Base-by-base conservation (phyloP, 139 green algal species). In the Volvox africanus region DNA sequence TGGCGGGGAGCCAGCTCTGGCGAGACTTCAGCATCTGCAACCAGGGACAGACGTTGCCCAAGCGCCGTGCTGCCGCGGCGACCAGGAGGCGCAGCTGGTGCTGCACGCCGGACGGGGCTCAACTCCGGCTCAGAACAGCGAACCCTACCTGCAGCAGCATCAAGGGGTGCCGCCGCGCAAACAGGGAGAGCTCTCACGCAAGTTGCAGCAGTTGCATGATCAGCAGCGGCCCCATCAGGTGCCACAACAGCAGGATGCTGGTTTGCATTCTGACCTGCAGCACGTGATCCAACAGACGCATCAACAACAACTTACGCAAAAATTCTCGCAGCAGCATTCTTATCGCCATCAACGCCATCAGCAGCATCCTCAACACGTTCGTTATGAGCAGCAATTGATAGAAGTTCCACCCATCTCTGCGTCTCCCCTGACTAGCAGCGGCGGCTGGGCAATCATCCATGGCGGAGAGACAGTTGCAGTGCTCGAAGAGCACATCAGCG, bases 391-490 rank as follows among this genome's bases (percentile, higher is more conserved):
- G 30, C 30, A 18, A 17, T 32, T 76, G 61, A 19, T 68, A n/a
- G 80, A 71, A 1, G 50, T 50, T 1, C 24, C n/a, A 32, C 55
- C 81, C 37, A 32, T 61, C 30, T n/a, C n/a, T 1, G 26, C 9
- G 19, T 36, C 33, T 13, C 9, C 62, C 19, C 14, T 55, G 32
- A 30, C 20, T 30, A 88, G 62, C 35, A 80, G 67, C 67, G 67
- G 83, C n/a, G 69, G 11, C 28, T 89, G 84, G 84, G 84, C 84
- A 11, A 61, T 89, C 19, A 82, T 89, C 68, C 84, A 89, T 36
- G 71, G 67, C 36, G 83, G 67, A 3, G 83, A 67, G 36, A 75
- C 83, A 0, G 33, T 12, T 17, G 9, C 17, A 6, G 3, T 79
- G 67, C 83, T 88, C 26, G 67, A 88, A 1, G 83, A 88, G 18